Percentiles rank a stretch among this genome's conserved stretches.
Evolutionary conservation across 352 stramenopile species (phyloP).

Genomic region (Aphanomyces euteiches): DNA sequence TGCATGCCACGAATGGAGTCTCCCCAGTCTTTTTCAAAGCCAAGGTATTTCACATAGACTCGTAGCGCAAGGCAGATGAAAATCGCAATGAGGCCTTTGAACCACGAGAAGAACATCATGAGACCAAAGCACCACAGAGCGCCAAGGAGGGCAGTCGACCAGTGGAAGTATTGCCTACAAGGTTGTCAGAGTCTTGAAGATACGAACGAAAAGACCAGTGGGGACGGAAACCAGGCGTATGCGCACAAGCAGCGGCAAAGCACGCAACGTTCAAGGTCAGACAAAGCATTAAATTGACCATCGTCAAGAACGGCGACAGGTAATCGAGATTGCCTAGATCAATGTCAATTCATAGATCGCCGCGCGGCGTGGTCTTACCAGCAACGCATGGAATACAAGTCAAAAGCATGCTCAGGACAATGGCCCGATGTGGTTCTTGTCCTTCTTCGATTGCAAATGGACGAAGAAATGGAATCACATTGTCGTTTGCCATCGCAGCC

Average conservation of each 20-base stretch:
- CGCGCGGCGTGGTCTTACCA: conserved; percentile 5
- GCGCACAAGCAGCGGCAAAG: conserved; percentile 52
- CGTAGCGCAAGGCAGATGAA: conserved; percentile 33
- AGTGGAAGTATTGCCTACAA: conserved; percentile 62
- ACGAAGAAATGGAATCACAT: conserved; percentile 50
- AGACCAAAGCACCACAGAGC: conserved; percentile 54
- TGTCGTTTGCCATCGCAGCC: conserved; percentile 55
- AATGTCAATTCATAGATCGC: background rate
- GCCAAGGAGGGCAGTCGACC: conserved; percentile 53
- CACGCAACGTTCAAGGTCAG: conserved; percentile 61
- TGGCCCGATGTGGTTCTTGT: conserved; percentile 33
- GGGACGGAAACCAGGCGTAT: conserved; percentile 62
- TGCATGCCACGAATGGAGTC: conserved; percentile 28
- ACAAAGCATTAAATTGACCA: conserved; percentile 80
- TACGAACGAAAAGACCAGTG: conserved; percentile 35
- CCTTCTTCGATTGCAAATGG: conserved; percentile 34
- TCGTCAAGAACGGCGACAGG: conserved; percentile 72
- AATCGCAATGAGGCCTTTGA: conserved; percentile 37
- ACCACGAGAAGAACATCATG: conserved; percentile 54
- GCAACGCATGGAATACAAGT: conserved; percentile 50
- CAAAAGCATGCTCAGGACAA: conserved; percentile 52
- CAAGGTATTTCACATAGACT: conserved; percentile 27
- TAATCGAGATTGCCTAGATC: conserved; percentile 57
- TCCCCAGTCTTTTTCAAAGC: conserved; percentile 28
- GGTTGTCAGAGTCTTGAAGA: background rate